These are phyloP conservation scores for Petasospora fabianii DNA, from an alignment of 1,139 yeast genomes.

Conservation along the genomic window DNA sequence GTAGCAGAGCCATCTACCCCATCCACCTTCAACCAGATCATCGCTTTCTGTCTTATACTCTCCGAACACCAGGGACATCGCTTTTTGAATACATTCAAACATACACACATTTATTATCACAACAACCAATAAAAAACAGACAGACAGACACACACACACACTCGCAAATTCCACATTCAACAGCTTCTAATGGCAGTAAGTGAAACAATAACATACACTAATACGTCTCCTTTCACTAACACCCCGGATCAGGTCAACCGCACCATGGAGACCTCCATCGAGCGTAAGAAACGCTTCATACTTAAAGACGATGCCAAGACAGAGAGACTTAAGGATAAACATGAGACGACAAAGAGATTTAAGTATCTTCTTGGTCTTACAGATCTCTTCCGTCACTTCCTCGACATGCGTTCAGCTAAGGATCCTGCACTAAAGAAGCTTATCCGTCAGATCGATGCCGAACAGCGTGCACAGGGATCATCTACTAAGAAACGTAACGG, in stretches of 20 bases:
- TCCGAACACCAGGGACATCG: too few relatives aligned
- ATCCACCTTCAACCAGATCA: too few relatives aligned
- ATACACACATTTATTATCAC: too few relatives aligned
- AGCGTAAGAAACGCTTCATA: slow-evolving; percentile 46
- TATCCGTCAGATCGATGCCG: slow-evolving; percentile 51
- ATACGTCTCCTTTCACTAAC: background rate
- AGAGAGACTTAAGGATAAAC: slow-evolving; percentile 54
- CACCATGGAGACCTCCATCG: slow-evolving; percentile 32
- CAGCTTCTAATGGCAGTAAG: too few relatives aligned
- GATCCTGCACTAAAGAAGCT: slow-evolving; percentile 63
- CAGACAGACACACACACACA: too few relatives aligned
- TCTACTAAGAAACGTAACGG: slow-evolving; percentile 27
- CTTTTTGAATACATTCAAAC: too few relatives aligned
- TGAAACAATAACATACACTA: too few relatives aligned
- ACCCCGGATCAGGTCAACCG: background rate
- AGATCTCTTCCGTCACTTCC: slow-evolving; percentile 83
- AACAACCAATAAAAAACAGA: too few relatives aligned
- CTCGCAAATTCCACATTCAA: too few relatives aligned
- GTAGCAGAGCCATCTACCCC: too few relatives aligned
- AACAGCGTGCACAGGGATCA: slow-evolving; percentile 26
- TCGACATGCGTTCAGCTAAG: slow-evolving; percentile 72
- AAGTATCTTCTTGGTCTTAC: slow-evolving; percentile 79
- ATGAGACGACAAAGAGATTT: slow-evolving; percentile 76
- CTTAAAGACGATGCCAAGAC: slow-evolving; percentile 48
- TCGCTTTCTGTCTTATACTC: too few relatives aligned